A percentile compares a stretch with the other conserved stretches of the same genome.
Evolutionary conservation across 306 rosid species (phyloP).

Genomic region (Carpinus fangiana): DNA sequence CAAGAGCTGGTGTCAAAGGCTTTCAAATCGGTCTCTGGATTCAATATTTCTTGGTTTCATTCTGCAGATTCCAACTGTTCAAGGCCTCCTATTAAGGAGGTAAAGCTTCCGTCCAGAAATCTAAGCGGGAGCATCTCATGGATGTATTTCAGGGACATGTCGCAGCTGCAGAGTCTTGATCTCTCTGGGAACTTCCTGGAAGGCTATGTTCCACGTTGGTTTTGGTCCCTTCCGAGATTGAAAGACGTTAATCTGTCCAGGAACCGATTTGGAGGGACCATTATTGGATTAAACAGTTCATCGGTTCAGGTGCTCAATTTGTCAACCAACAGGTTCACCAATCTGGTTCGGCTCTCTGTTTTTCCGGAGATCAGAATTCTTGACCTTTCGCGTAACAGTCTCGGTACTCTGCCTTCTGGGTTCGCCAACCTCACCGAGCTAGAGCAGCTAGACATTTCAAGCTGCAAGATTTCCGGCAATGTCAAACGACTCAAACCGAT

Average conservation of each 20-base stretch:
- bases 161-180: constrained; percentile 52
- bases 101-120: constrained; percentile 53
- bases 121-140: constrained; percentile 71
- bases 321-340: constrained; percentile 76
- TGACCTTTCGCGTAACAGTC: constrained; percentile 63
- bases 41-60: constrained; percentile 52
- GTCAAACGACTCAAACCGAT: constrained; percentile 62
- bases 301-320: constrained; percentile 65
- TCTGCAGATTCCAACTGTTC: constrained; percentile 44
- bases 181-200: constrained; percentile 63
- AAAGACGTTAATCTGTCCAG: constrained; percentile 49
- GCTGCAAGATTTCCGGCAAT: constrained; percentile 58
- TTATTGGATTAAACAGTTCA: constrained; percentile 31
- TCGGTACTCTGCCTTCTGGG: constrained; percentile 55
- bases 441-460: constrained; percentile 55
- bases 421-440: constrained; percentile 50
- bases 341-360: constrained; percentile 50
- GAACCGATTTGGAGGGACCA: constrained; percentile 72
- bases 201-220: constrained; percentile 71
- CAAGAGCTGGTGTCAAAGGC: constrained; percentile 47
- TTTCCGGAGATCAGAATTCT: constrained; percentile 49
- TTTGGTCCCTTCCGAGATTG: constrained; percentile 52
- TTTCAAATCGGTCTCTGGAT: constrained; percentile 63
- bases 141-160: constrained; percentile 59
- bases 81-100: constrained; percentile 29